phyloP scores from a whole-genome alignment of 345 rosid species.

The Eucalyptus tenuipes region DNA sequence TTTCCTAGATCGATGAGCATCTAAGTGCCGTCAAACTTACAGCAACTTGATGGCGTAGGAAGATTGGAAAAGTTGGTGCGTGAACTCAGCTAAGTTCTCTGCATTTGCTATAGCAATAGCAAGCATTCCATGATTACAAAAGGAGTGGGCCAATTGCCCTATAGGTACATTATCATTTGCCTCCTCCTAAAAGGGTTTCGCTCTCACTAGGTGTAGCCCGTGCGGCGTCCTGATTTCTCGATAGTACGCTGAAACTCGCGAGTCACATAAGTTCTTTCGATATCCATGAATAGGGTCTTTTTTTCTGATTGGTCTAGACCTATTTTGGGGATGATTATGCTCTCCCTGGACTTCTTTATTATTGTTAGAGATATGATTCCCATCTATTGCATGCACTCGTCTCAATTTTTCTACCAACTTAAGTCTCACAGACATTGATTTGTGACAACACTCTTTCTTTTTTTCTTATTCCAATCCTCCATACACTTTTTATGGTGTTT shows the following conservation, averaged over 20 bases:
- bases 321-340: not conserved
- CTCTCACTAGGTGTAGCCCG: not conserved
- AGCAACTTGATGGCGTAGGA: not conserved
- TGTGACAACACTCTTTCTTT: not conserved
- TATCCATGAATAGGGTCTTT: not conserved
- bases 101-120: not conserved
- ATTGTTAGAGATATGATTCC: not conserved
- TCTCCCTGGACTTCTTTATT: not conserved
- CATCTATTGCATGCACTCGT: not conserved
- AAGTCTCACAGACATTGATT: not conserved
- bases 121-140: not conserved
- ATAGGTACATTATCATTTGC: not conserved
- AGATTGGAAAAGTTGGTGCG: not conserved
- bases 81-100: not conserved
- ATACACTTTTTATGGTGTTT: not conserved
- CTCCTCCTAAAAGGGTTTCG: not conserved
- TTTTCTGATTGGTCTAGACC: not conserved
- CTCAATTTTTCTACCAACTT: not conserved
- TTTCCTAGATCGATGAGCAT: not conserved
- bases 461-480: not conserved
- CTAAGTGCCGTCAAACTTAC: not conserved
- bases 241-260: not conserved
- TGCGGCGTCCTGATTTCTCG: not conserved
- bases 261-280: not conserved
- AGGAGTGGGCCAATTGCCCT: not conserved